These are phyloP conservation scores for Claviceps sp. DNA, from an alignment of 2,329 filamentous ascomycete species.

Conservation along the genomic window DNA sequence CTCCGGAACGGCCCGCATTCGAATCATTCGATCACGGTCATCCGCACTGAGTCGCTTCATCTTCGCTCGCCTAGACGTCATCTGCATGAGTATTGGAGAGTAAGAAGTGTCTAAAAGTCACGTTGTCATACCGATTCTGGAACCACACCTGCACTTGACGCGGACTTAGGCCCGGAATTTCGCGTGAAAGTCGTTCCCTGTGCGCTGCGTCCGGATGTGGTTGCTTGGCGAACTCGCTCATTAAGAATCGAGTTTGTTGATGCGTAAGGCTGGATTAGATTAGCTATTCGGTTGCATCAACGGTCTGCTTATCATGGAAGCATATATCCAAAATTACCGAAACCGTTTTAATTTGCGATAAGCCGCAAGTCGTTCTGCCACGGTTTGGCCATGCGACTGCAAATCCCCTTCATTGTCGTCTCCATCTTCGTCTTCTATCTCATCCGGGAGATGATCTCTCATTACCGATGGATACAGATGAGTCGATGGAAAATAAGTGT, in stretches of 20 bases:
- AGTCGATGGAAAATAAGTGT: background rate
- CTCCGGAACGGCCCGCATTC: constrained; percentile 57
- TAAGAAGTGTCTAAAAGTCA: background rate
- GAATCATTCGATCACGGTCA: constrained; percentile 57
- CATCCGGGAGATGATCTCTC: constrained; percentile 17
- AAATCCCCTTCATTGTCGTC: constrained; percentile 26
- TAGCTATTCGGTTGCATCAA: constrained; percentile 13
- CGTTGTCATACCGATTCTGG: constrained; percentile 66
- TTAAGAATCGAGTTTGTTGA: constrained; percentile 91
- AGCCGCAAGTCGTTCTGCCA: constrained; percentile 43
- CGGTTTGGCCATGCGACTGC: constrained; percentile 33
- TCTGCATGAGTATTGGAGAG: background rate
- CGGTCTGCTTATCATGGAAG: background rate
- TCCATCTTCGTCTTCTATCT: constrained; percentile 45
- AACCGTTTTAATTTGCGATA: constrained; percentile 67
- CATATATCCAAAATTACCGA: constrained; percentile 35
- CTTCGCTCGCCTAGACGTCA: constrained; percentile 44
- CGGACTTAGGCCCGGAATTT: constrained; percentile 84
- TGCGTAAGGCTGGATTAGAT: constrained; percentile 61
- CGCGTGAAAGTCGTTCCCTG: constrained; percentile 70
- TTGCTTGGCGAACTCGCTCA: constrained; percentile 94
- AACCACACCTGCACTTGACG: constrained; percentile 98
- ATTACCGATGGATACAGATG: background rate
- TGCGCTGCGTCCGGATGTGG: constrained; percentile 88
- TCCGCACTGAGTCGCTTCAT: constrained; percentile 60